Base-by-base conservation (phyloP, 495 filamentous ascomycete genomes). In the Aspergillus indologenus region DNA sequence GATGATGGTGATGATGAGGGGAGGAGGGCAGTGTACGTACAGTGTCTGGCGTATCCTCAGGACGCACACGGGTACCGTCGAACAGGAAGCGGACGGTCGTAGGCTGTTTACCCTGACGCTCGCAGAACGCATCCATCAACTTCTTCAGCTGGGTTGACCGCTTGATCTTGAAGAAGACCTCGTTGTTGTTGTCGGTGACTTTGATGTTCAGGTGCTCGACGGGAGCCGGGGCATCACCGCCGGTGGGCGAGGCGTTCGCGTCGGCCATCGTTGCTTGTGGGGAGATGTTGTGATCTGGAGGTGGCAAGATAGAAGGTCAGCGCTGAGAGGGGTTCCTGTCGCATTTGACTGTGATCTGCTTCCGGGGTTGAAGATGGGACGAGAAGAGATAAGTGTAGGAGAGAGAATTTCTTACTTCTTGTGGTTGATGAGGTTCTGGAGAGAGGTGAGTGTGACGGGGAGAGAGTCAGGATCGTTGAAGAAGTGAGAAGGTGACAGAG, bases 161-260 rank as follows among this genome's bases (percentile, higher is more conserved):
- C 85, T 99, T 99, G 76, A 99, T 99, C 81, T 99, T 99, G 82
- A 99, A 99, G 75, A 99, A 99, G 62, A 99, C 95, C 65, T 99
- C 95, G 67, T 99, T 99, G 79, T 99, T 96, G 78, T 96, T 96
- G 64, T 99, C 95, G 0, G 95, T 98, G n/a, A 99, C 95, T 70
- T 99, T 99, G 81, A 99, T 98, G 73, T 99, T 99, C 8, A 99
- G 81, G 72, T 99, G 95, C 73, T 98, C 95, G 40, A 72, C 75
- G 22, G 81, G 75, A 45, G 82, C 80, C 44, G 86, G 83, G 56
- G 81, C 85, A 44, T 80, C 81, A 23, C 80, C 78, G 18, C 66
- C 74, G 49, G 56, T 2, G 12, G 34, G 34, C 7, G 34, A 65
- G 53, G 18, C 56, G 61, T 64, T 43, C 61, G 65, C 29, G 64